Percentiles rank a stretch among this genome's conserved stretches.
Conservation (phyloP, 805 yeast genomes). For the Myxozyma geophila region DNA sequence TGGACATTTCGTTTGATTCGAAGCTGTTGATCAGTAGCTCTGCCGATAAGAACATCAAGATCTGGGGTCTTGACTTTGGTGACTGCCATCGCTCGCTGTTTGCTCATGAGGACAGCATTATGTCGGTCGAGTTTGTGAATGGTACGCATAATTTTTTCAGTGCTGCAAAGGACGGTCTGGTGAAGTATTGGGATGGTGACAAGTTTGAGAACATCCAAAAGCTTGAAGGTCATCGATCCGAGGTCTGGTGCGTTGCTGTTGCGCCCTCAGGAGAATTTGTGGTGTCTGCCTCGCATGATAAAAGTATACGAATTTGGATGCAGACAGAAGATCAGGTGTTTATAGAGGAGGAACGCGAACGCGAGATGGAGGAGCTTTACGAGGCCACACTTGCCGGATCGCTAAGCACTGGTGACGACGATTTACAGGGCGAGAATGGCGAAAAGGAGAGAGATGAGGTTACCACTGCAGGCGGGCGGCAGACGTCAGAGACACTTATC, state of each 20-base stretch:
- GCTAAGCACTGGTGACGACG: constrained; percentile 58
- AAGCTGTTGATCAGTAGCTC: constrained; percentile 89
- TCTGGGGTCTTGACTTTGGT: constrained; percentile 99
- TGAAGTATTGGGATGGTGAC: constrained; percentile 98
- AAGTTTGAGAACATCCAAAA: constrained; percentile 93
- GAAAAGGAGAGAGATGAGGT: constrained; percentile 50
- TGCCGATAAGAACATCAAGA: constrained; percentile 95
- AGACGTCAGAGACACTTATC: constrained; percentile 87
- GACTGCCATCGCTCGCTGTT: constrained; percentile 97
- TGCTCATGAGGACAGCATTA: constrained; percentile 95
- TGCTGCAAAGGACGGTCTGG: constrained; percentile 82
- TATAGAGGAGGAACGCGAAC: constrained; percentile 93
- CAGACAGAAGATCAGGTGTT: constrained; percentile 95
- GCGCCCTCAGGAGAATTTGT: constrained; percentile 68
- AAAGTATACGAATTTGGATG: constrained; percentile 89
- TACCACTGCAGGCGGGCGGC: constrained; percentile 69
- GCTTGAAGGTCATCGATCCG: constrained; percentile 83
- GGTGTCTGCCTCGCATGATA: constrained; percentile 89
- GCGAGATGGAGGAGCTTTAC: constrained; percentile 89
- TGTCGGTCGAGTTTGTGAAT: constrained; percentile 83
- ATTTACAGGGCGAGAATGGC: constrained; percentile 20
- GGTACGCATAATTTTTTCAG: constrained; percentile 89
- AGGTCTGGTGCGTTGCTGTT: constrained; percentile 91
- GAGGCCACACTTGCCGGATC: constrained; percentile 79
- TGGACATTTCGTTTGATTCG: constrained; percentile 88